Evolutionary conservation across 2,329 filamentous ascomycete genomes (phyloP).

Genomic region (Endothia cerciana): DNA sequence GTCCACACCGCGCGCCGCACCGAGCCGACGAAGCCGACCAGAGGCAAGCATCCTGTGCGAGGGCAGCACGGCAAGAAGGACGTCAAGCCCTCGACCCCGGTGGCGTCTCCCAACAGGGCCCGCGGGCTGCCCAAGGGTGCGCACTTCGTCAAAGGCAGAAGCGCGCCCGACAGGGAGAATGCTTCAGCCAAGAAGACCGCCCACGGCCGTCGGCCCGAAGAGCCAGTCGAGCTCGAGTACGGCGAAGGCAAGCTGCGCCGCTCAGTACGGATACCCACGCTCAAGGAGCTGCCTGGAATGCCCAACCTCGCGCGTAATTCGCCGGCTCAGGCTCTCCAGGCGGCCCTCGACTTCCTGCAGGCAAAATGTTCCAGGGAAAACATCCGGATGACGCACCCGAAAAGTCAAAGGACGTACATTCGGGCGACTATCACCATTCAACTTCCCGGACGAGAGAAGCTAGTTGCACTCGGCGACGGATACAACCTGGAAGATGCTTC

Average conservation of each 20-base stretch:
- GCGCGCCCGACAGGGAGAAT: not conserved
- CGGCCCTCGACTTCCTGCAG: too few relatives aligned
- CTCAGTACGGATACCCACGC: not conserved
- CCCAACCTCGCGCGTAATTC: not conserved
- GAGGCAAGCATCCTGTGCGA: not conserved
- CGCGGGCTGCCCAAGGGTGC: not conserved
- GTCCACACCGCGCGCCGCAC: not conserved
- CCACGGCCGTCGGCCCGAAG: not conserved
- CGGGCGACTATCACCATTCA: not conserved
- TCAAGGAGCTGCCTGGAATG: not conserved
- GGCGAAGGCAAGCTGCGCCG: not conserved
- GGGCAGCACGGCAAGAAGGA: not conserved
- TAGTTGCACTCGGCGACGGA: not conserved
- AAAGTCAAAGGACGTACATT: not conserved
- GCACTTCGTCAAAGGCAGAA: not conserved
- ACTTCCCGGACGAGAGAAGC: not conserved
- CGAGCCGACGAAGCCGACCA: not conserved
- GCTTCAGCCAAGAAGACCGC: not conserved
- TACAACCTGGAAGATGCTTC: not conserved
- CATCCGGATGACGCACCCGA: not conserved
- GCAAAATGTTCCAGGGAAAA: not conserved
- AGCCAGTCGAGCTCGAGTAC: constrained; percentile 3
- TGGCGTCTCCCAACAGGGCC: not conserved
- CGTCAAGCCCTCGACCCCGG: not conserved
- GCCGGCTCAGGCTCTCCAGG: not conserved